Evolutionary conservation across 352 stramenopile genomes (phyloP).

Genomic region (Phytopythium boreale): DNA sequence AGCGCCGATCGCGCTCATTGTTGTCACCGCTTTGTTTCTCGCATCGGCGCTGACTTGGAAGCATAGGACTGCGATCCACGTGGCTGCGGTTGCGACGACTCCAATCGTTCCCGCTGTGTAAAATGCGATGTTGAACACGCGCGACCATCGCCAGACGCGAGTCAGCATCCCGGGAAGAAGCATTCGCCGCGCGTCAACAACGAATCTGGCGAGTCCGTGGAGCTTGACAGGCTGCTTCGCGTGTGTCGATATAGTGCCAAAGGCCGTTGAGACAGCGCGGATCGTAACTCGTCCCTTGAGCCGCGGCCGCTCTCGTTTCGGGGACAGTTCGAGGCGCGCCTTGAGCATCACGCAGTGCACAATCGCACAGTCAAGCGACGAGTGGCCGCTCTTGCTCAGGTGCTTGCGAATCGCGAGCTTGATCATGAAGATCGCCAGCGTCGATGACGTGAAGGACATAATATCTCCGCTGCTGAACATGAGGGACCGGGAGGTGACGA

Average conservation of each 20-base stretch:
- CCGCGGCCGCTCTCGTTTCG: neutral
- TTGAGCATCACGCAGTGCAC: conserved; percentile 7
- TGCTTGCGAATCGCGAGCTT: conserved; percentile 6
- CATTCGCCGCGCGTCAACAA: neutral
- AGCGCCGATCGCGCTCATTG: neutral
- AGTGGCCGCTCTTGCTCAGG: neutral
- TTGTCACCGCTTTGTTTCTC: neutral
- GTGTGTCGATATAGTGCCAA: neutral
- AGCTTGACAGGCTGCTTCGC: conserved; percentile 6
- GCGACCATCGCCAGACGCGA: neutral
- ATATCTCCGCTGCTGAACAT: neutral
- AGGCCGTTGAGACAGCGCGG: neutral
- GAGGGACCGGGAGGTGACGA: neutral
- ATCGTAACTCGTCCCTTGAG: neutral
- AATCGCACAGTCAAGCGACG: neutral
- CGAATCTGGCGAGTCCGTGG: neutral
- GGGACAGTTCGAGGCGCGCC: neutral
- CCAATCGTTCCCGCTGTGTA: neutral
- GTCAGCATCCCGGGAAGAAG: neutral
- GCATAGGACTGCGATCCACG: neutral
- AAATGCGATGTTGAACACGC: neutral
- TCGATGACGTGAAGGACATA: neutral
- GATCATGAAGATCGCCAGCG: conserved; percentile 6
- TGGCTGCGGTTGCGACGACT: neutral
- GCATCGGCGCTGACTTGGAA: neutral